Percentiles rank a stretch among this genome's conserved stretches.
phyloP scores from a whole-genome alignment of 2,329 filamentous ascomycete species.

The Beauveria varroae region DNA sequence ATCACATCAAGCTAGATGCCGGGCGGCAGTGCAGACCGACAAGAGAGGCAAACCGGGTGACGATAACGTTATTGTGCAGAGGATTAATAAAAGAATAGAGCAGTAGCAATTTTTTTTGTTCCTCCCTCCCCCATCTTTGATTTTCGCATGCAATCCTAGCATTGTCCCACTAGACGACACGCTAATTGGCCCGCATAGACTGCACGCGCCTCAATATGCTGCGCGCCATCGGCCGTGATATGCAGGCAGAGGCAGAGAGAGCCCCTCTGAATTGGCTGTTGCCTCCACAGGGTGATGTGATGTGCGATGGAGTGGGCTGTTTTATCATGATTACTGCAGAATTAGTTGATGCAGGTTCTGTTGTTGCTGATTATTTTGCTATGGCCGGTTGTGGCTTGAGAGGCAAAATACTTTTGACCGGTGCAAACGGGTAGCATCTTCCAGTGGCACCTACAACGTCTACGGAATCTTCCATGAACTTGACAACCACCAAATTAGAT shows the following conservation, averaged over 20 bases:
- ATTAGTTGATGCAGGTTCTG: too few relatives aligned
- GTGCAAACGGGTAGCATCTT: too few relatives aligned
- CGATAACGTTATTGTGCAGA: too few relatives aligned
- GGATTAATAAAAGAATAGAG: not conserved
- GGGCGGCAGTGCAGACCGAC: too few relatives aligned
- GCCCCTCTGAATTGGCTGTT: not conserved
- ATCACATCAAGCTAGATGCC: too few relatives aligned
- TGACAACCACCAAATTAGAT: not conserved
- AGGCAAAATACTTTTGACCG: too few relatives aligned
- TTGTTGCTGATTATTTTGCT: too few relatives aligned
- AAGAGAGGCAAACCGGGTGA: too few relatives aligned
- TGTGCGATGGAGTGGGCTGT: not conserved
- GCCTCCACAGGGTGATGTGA: not conserved
- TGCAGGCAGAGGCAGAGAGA: not conserved
- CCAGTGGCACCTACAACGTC: not conserved
- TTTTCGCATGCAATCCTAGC: not conserved
- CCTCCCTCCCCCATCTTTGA: too few relatives aligned
- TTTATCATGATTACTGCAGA: not conserved
- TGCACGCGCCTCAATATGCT: conserved; percentile 6
- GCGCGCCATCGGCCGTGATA: conserved; percentile 4
- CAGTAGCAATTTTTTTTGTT: not conserved
- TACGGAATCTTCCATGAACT: not conserved
- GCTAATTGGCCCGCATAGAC: not conserved
- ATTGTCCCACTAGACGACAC: not conserved
- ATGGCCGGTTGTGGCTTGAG: too few relatives aligned